phyloP scores from a whole-genome alignment of 1,284 basidiomycete genomes.

The Fistulinella cinereoalba region DNA sequence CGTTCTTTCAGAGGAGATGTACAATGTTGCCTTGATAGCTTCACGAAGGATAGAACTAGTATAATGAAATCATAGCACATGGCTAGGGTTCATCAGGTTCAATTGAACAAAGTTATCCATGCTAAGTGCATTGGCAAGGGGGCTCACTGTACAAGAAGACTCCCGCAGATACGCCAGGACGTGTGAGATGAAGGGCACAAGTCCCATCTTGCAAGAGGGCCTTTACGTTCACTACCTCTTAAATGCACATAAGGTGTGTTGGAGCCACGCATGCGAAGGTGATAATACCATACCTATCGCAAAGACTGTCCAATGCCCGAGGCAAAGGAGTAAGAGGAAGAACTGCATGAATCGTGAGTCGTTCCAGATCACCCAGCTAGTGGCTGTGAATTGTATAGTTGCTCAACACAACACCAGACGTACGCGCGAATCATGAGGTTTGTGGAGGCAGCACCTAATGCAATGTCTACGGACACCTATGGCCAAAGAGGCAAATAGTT shows the following conservation, averaged over 20 bases:
- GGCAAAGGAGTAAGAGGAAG: constrained; percentile 8
- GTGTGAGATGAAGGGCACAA: not conserved
- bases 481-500: no score
- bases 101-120: not conserved
- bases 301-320: constrained; percentile 23
- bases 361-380: constrained; percentile 30
- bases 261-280: constrained; percentile 8
- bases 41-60: constrained; percentile 16
- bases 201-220: no score
- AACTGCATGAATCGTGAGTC: constrained; percentile 8
- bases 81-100: constrained; percentile 9
- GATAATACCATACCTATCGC: constrained; percentile 12
- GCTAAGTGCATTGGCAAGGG: not conserved
- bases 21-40: constrained; percentile 11
- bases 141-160: constrained; percentile 22
- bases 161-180: not conserved
- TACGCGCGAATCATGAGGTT: constrained; percentile 27
- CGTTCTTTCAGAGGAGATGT: constrained; percentile 15
- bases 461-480: constrained; percentile 10
- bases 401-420: not conserved
- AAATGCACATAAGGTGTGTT: constrained; percentile 3
- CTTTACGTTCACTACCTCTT: no score
- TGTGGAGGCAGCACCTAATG: constrained; percentile 11
- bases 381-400: constrained; percentile 1
- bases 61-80: constrained; percentile 19